Evolutionary conservation across 2,329 filamentous ascomycete genomes (phyloP).

Genomic region (Arthrinium phaeospermum): DNA sequence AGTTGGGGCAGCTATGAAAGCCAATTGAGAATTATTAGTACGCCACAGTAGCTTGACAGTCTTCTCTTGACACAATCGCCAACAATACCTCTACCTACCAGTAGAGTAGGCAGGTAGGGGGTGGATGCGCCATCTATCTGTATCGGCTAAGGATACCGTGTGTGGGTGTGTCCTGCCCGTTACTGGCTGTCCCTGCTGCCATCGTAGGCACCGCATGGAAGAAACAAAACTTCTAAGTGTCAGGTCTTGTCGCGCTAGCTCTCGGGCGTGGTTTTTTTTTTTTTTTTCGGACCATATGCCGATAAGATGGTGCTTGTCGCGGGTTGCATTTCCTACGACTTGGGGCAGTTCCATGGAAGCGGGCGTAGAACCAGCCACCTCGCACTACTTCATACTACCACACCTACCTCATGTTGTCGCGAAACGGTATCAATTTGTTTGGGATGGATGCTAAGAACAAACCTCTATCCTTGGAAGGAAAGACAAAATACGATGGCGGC

Average conservation of each 20-base stretch:
- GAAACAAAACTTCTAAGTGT: slow-evolving; percentile 1
- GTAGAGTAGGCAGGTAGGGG: no score
- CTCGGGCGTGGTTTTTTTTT: background rate
- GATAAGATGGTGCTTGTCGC: slow-evolving; percentile 1
- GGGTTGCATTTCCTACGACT: background rate
- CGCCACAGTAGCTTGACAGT: background rate
- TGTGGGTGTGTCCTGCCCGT: background rate
- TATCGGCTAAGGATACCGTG: background rate
- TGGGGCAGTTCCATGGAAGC: slow-evolving; percentile 1
- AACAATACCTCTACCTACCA: background rate
- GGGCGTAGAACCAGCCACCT: slow-evolving; percentile 8
- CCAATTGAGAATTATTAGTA: background rate
- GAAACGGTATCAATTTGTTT: slow-evolving; percentile 16
- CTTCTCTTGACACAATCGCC: background rate
- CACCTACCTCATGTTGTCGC: background rate
- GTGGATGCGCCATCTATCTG: background rate
- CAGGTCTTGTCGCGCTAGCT: slow-evolving; percentile 16
- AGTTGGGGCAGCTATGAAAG: background rate
- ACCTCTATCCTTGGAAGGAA: background rate
- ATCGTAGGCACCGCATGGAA: background rate
- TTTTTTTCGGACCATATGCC: background rate
- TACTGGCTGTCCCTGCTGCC: background rate
- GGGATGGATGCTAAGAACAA: background rate
- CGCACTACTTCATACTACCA: slow-evolving; percentile 1
- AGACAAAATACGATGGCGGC: background rate